Evolutionary conservation across 805 yeast genomes (phyloP).

Genomic region (Yueomyces sinensis): DNA sequence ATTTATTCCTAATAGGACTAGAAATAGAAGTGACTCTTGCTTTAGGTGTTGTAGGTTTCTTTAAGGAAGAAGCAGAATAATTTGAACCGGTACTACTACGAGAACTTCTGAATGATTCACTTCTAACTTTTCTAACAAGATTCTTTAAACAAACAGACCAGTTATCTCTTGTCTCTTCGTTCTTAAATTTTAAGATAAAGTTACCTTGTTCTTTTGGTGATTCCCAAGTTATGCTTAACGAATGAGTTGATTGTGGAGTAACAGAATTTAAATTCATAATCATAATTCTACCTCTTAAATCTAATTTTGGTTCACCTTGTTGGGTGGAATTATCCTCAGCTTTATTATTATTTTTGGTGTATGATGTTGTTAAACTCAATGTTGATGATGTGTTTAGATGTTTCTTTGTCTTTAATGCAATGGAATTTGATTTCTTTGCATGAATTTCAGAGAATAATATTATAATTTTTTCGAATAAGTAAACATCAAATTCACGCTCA

Average conservation of each 20-base stretch:
- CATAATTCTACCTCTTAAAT: constrained; percentile 72
- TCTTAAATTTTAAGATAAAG: constrained; percentile 66
- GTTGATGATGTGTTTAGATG: constrained; percentile 17
- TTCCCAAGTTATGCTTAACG: constrained; percentile 62
- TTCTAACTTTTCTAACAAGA: constrained; percentile 19
- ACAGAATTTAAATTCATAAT: constrained; percentile 49
- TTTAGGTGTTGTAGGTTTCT: constrained; percentile 3
- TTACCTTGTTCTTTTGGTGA: constrained; percentile 80
- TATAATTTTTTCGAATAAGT: constrained; percentile 64
- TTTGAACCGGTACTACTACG: constrained; percentile 17
- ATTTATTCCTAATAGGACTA: constrained; percentile 12
- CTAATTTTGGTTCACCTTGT: constrained; percentile 29
- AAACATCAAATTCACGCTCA: constrained; percentile 83
- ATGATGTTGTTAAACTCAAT: constrained; percentile 5
- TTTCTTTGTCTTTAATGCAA: constrained; percentile 26
- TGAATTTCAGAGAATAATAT: constrained; percentile 49
- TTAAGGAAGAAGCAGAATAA: constrained; percentile 12
- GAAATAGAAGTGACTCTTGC: constrained; percentile 10
- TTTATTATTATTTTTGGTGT: not conserved
- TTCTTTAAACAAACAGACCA: constrained; percentile 62
- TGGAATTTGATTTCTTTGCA: constrained; percentile 36
- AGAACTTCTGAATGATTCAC: constrained; percentile 21
- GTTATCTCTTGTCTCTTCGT: constrained; percentile 69
- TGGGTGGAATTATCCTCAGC: constrained; percentile 4
- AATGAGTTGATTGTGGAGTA: constrained; percentile 35